phyloP scores from a whole-genome alignment of 192 early-diverging fungal genomes.

The Backusella australiensis region DNA sequence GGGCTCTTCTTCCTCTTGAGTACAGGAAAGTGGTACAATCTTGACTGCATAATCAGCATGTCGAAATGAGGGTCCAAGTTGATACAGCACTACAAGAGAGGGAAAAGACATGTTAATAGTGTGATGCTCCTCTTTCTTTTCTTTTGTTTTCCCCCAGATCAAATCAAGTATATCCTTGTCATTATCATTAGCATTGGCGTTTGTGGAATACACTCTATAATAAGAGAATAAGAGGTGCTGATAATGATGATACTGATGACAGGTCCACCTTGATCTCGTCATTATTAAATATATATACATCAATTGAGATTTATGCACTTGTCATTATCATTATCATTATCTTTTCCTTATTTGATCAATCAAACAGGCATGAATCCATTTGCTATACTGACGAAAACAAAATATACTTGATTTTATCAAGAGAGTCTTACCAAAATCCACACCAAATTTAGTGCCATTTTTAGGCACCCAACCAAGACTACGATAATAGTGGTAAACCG shows the following conservation, averaged over 20 bases:
- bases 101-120: too few relatives aligned
- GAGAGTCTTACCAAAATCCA: slow-evolving; percentile 60
- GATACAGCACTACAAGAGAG: slow-evolving; percentile 47
- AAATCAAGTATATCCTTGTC: neutral
- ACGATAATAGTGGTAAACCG: slow-evolving; percentile 82
- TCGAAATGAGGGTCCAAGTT: slow-evolving; percentile 52
- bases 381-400: neutral
- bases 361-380: neutral
- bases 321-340: neutral
- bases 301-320: neutral
- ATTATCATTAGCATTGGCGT: neutral
- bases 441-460: slow-evolving; percentile 82
- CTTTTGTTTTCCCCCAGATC: too few relatives aligned
- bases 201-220: too few relatives aligned
- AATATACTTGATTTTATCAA: neutral
- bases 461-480: slow-evolving; percentile 81
- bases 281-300: neutral
- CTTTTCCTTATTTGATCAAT: neutral
- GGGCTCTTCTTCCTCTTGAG: neutral
- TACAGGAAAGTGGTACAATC: slow-evolving; percentile 6
- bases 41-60: slow-evolving; percentile 47
- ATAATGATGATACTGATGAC: too few relatives aligned
- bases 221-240: too few relatives aligned
- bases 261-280: too few relatives aligned
- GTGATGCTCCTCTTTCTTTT: too few relatives aligned